These are phyloP conservation scores for Kurtzmaniella quercitrusa DNA, from an alignment of 1,139 yeast genomes.

Conservation along the genomic window DNA sequence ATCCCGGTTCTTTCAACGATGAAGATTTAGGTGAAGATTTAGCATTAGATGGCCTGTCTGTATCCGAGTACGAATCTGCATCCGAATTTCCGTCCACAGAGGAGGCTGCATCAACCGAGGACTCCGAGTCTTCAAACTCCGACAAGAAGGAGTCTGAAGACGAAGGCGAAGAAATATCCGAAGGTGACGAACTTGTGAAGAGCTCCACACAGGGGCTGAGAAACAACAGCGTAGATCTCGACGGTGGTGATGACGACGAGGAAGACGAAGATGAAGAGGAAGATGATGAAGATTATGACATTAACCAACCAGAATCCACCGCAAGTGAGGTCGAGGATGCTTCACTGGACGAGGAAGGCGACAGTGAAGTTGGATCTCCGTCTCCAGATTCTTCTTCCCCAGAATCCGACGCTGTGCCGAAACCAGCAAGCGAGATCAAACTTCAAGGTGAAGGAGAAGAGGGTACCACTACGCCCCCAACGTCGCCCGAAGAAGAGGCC, in stretches of 20 bases:
- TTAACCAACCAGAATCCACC: conserved; percentile 16
- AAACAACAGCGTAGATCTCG: not conserved
- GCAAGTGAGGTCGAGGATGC: conserved; percentile 16
- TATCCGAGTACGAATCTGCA: conserved; percentile 26
- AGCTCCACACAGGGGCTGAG: conserved; percentile 4
- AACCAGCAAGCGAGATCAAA: conserved; percentile 4
- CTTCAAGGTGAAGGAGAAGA: conserved; percentile 11
- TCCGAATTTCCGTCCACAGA: conserved; percentile 19
- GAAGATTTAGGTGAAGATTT: conserved; percentile 16
- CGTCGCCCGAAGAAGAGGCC: conserved; percentile 37
- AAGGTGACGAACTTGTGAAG: not conserved
- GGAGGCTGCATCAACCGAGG: conserved; percentile 8
- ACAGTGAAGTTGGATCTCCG: conserved; percentile 10
- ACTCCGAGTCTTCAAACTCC: conserved; percentile 6
- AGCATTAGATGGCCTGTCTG: conserved; percentile 9
- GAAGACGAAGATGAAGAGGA: conserved; percentile 16
- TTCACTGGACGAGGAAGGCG: conserved; percentile 3
- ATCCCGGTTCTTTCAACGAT: not conserved
- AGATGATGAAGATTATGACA: conserved; percentile 17
- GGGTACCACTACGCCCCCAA: conserved; percentile 38
- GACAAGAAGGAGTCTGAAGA: conserved; percentile 13
- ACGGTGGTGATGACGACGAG: conserved; percentile 6
- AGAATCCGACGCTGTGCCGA: not conserved
- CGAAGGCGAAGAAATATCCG: not conserved
- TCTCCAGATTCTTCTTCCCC: conserved; percentile 5